A percentile compares a stretch with the other conserved stretches of the same genome.
Evolutionary conservation across 345 rosid species (phyloP).

Genomic region (Dipteronia sinensis): DNA sequence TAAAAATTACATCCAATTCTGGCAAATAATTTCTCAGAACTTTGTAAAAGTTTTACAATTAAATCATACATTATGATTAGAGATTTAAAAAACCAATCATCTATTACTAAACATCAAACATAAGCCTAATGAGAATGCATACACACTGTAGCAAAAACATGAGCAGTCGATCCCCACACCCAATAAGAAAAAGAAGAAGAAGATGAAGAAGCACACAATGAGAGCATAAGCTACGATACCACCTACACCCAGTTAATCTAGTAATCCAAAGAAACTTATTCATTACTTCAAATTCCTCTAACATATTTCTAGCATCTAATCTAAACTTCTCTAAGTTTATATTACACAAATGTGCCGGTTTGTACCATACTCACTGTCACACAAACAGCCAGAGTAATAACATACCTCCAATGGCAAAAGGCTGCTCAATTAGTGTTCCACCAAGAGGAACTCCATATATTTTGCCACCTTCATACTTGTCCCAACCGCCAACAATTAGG

Average conservation of each 20-base stretch:
- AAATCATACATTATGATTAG: not conserved
- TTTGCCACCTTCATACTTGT: conserved; percentile 93
- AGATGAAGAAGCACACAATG: not conserved
- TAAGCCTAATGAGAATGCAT: not conserved
- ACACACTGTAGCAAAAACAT: not conserved
- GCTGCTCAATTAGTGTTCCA: conserved; percentile 92
- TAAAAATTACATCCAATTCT: not conserved
- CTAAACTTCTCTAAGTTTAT: not conserved
- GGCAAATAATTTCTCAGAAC: not conserved
- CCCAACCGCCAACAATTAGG: conserved; percentile 98
- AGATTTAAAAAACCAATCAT: not conserved
- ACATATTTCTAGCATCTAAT: not conserved
- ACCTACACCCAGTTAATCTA: not conserved
- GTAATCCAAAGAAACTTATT: not conserved
- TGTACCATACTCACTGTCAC: not conserved
- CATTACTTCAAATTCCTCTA: not conserved
- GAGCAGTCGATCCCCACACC: not conserved
- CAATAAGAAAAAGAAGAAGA: not conserved
- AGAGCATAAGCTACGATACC: not conserved
- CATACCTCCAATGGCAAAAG: conserved; percentile 94
- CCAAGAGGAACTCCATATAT: conserved; percentile 96
- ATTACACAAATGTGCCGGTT: not conserved
- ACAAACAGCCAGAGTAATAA: not conserved
- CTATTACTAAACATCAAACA: not conserved
- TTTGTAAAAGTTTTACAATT: not conserved